Conservation (phyloP, 345 rosid species). For the Melaleuca alternifolia region DNA sequence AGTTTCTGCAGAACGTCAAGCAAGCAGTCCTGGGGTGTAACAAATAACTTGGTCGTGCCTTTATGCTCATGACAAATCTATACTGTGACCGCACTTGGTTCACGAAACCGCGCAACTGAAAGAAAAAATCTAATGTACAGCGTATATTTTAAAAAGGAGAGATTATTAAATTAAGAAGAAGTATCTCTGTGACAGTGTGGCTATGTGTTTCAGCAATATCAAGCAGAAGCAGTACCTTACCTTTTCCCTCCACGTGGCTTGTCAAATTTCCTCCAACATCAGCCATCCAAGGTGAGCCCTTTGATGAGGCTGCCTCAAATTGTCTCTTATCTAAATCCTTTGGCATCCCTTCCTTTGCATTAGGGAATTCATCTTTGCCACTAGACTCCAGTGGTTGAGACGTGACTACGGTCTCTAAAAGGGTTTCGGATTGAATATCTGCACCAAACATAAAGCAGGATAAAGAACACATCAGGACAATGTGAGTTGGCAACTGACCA, state of each 20-base stretch:
- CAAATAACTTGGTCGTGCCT: background rate
- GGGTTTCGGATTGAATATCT: background rate
- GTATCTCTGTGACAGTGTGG: background rate
- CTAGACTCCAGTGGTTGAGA: slow-evolving; percentile 1
- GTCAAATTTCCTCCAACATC: background rate
- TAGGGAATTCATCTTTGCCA: slow-evolving; percentile 2
- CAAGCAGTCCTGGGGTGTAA: background rate
- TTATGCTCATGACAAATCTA: background rate
- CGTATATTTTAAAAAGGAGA: background rate
- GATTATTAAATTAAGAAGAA: background rate
- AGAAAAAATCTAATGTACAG: background rate
- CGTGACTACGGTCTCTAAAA: background rate
- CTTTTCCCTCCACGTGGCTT: slow-evolving; percentile 2
- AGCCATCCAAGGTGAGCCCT: background rate
- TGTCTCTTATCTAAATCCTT: background rate
- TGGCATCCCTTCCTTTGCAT: background rate
- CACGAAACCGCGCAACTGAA: background rate
- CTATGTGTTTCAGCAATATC: background rate
- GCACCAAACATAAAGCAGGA: background rate
- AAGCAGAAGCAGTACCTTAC: slow-evolving; percentile 1
- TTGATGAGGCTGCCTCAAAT: background rate
- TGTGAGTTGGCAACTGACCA: background rate
- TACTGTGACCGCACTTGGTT: background rate
- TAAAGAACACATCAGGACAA: background rate
- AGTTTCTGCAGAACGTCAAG: background rate